Percentiles rank a stretch among this genome's conserved stretches.
Evolutionary conservation across 495 filamentous ascomycete genomes (phyloP).

Genomic region (Copromyces sp.): DNA sequence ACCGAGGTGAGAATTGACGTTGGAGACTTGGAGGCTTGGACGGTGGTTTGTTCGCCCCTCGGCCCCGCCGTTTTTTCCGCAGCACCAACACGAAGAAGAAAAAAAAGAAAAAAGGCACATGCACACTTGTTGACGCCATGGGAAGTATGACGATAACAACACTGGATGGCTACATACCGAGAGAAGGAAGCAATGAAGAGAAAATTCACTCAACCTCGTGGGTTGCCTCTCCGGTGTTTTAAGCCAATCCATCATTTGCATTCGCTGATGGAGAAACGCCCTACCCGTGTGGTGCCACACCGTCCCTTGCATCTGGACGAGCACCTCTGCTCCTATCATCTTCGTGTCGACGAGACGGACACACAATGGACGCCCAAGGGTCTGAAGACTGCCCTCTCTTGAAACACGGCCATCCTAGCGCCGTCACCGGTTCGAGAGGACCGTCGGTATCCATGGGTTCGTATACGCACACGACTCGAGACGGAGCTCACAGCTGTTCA

Average conservation of each 20-base stretch:
- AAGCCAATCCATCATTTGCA: background rate
- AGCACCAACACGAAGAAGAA: background rate
- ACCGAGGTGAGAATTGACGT: background rate
- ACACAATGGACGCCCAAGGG: background rate
- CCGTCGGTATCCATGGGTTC: background rate
- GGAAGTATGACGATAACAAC: background rate
- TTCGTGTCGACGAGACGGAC: background rate
- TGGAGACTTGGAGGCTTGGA: background rate
- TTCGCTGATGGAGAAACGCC: constrained; percentile 6
- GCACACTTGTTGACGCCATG: background rate
- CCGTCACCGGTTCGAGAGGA: background rate
- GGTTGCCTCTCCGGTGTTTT: background rate
- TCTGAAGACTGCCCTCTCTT: background rate
- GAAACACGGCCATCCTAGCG: background rate
- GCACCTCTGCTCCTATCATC: background rate
- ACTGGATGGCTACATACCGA: background rate
- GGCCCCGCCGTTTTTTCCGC: background rate
- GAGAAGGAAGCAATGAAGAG: background rate
- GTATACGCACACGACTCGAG: background rate
- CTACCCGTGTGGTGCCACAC: constrained; percentile 12
- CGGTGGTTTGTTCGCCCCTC: background rate
- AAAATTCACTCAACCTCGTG: background rate
- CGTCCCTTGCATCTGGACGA: constrained; percentile 6
- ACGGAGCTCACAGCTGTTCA: background rate
- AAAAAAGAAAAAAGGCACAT: background rate